Evolutionary conservation across 2,329 filamentous ascomycete species (phyloP).

Genomic region (Talaromyces rugulosus): DNA sequence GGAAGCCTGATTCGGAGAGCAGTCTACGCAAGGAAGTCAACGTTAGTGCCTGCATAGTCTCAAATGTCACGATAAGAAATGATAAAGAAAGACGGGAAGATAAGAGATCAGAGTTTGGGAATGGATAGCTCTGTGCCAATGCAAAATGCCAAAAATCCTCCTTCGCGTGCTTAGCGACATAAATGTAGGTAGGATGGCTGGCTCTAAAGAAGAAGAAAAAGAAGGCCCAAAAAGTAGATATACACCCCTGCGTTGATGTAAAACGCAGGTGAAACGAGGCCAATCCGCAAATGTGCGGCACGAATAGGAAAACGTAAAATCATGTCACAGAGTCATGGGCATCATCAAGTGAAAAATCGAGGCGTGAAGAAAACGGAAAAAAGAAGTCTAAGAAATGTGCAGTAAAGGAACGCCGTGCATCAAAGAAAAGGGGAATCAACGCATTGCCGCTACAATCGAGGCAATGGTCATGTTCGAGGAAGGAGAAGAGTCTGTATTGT

Average conservation of each 20-base stretch:
- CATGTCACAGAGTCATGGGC: background rate
- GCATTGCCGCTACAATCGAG: conserved; percentile 28
- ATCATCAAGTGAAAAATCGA: background rate
- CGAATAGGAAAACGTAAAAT: conserved; percentile 12
- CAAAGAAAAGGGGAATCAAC: conserved; percentile 20
- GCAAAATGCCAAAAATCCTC: background rate
- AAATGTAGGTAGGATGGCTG: conserved; percentile 1
- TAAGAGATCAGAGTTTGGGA: conserved; percentile 2
- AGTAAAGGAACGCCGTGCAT: conserved; percentile 3
- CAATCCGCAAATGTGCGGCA: conserved; percentile 21
- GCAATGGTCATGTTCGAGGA: conserved; percentile 23
- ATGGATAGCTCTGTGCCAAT: background rate
- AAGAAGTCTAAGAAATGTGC: conserved; percentile 9
- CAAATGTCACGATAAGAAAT: conserved; percentile 2
- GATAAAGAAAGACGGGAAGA: background rate
- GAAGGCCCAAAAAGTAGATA: background rate
- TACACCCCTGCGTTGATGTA: background rate
- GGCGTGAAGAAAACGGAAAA: background rate
- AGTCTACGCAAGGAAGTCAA: conserved; percentile 42
- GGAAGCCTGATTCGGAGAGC: conserved; percentile 46
- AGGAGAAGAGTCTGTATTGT: conserved; percentile 30
- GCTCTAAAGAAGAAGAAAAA: background rate
- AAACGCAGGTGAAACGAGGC: conserved; percentile 19
- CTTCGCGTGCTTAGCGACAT: background rate
- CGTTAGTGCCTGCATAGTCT: conserved; percentile 14